Conservation (phyloP, 257 asterid genomes). For the Thymus mandschuricus region DNA sequence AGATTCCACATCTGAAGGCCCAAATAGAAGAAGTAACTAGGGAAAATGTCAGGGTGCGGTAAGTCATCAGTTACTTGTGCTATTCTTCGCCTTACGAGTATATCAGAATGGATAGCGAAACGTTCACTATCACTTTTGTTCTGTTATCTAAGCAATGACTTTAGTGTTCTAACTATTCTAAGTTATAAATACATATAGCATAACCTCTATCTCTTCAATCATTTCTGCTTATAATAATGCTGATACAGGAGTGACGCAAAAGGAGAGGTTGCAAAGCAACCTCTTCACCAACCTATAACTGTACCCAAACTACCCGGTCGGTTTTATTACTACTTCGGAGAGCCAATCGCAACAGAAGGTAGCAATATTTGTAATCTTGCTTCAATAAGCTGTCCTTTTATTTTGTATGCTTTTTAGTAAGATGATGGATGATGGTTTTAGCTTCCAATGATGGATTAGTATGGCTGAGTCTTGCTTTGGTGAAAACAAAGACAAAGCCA, state of each 20-base stretch:
- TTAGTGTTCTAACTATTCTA: background rate
- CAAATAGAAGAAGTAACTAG: conserved; percentile 43
- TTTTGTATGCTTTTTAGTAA: no score
- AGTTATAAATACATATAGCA: no score
- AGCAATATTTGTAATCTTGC: background rate
- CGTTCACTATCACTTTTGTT: background rate
- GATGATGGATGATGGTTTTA: no score
- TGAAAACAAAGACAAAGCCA: conserved; percentile 46
- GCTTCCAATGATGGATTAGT: no score
- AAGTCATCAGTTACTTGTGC: background rate
- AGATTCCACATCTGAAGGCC: conserved; percentile 52
- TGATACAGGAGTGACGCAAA: conserved; percentile 39
- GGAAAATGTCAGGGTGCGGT: conserved; percentile 48
- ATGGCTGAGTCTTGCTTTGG: background rate
- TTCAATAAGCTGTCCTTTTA: background rate
- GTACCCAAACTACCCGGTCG: conserved; percentile 63
- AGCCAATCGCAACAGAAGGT: conserved; percentile 64
- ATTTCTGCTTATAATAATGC: background rate
- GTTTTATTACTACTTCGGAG: conserved; percentile 54
- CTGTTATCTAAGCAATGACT: background rate
- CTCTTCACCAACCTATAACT: conserved; percentile 42
- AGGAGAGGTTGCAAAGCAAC: conserved; percentile 60
- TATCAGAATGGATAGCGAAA: background rate
- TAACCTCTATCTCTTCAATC: conserved; percentile 5
- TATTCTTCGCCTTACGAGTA: background rate